Conservation (phyloP, 225 moss, liverwort and hornwort genomes). For the Rhytidiadelphus loreus region DNA sequence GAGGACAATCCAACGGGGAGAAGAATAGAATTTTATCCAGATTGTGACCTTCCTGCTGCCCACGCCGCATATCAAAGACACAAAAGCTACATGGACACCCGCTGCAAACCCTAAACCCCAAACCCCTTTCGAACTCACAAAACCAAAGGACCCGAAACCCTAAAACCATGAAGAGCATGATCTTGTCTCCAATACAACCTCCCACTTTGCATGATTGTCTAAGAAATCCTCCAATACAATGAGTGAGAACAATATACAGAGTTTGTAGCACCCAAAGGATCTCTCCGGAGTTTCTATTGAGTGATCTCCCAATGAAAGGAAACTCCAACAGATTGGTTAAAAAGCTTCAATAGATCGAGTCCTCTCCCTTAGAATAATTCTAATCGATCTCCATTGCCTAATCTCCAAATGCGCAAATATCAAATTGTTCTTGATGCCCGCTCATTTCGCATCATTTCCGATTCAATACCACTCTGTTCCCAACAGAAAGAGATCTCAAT, state of each 20-base stretch:
- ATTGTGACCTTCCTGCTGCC: slow-evolving; percentile 68
- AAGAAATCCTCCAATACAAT: background rate
- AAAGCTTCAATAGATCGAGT: too few species aligned
- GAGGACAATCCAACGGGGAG: slow-evolving; percentile 40
- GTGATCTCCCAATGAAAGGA: background rate
- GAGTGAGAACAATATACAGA: background rate
- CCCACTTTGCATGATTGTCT: background rate
- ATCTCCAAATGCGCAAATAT: background rate
- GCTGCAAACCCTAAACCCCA: background rate
- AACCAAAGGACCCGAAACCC: background rate
- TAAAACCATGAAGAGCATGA: background rate
- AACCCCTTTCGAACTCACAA: too few species aligned
- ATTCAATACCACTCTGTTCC: background rate
- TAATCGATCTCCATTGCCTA: background rate
- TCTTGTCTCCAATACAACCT: background rate
- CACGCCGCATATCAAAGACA: slow-evolving; percentile 66
- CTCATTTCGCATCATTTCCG: background rate
- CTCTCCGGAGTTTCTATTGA: background rate
- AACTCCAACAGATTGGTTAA: background rate
- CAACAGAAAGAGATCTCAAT: background rate
- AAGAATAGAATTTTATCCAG: slow-evolving; percentile 76
- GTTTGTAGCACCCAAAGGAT: background rate
- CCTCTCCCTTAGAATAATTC: background rate
- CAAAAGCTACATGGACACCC: slow-evolving; percentile 35
- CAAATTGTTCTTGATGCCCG: background rate